phyloP scores from a whole-genome alignment of 306 rosid species.

The Phaseolus lunatus region DNA sequence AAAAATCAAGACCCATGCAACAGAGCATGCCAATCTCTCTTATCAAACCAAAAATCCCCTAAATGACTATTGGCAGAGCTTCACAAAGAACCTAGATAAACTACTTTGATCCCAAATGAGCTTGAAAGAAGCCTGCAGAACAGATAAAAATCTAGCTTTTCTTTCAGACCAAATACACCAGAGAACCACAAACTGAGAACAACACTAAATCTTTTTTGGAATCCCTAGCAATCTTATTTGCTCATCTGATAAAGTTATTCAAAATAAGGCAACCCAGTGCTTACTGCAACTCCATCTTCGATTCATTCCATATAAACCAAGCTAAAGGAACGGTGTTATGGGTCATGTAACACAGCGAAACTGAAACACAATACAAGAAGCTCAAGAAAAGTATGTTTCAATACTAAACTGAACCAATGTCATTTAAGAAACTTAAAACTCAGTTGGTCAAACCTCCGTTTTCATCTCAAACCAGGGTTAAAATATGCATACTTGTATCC shows the following conservation, averaged over 20 bases:
- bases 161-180: background rate
- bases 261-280: constrained; percentile 9
- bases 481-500: constrained; percentile 10
- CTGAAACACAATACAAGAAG: background rate
- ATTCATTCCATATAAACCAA: constrained; percentile 23
- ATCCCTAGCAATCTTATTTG: background rate
- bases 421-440: constrained; percentile 18
- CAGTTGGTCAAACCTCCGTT: constrained; percentile 5
- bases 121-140: background rate
- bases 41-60: background rate
- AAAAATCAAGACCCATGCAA: background rate
- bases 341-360: constrained; percentile 5
- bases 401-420: constrained; percentile 27
- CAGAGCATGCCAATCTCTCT: background rate
- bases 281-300: background rate
- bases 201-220: background rate
- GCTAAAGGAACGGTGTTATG: background rate
- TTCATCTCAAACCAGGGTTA: background rate
- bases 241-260: background rate
- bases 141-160: background rate
- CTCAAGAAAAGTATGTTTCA: constrained; percentile 16
- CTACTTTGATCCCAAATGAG: background rate
- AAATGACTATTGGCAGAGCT: background rate
- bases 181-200: background rate
- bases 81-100: background rate